Evolutionary conservation across 2,329 filamentous ascomycete genomes (phyloP).

Genomic region (Lasiodiplodia sp.): DNA sequence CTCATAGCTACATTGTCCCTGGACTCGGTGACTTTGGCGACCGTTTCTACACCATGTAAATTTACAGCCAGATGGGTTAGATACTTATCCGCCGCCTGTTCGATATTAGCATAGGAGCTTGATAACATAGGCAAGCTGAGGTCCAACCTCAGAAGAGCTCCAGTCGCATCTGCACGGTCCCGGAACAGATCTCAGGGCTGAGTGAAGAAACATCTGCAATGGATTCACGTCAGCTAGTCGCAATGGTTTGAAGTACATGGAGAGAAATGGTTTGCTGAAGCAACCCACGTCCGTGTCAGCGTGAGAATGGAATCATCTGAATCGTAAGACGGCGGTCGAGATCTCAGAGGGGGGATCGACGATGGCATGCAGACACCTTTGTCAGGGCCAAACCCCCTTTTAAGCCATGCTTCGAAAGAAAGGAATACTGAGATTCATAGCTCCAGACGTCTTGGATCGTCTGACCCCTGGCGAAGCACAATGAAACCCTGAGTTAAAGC

Average conservation of each 20-base stretch:
- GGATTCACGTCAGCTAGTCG: background rate
- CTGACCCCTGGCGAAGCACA: background rate
- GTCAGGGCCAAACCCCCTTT: background rate
- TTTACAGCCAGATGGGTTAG: background rate
- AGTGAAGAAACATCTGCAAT: background rate
- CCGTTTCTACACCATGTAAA: slow-evolving; percentile 88
- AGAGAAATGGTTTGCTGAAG: background rate
- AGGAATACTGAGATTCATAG: background rate
- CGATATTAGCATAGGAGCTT: background rate
- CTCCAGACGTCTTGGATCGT: background rate
- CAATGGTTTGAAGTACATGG: too few species aligned
- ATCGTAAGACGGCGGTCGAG: background rate
- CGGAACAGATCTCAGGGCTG: background rate
- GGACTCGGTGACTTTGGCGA: slow-evolving; percentile 96
- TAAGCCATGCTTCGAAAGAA: too few species aligned
- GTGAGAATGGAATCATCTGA: background rate
- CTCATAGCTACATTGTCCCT: slow-evolving; percentile 85
- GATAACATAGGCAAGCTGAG: background rate
- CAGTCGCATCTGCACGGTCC: background rate
- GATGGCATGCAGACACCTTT: background rate
- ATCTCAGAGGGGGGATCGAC: background rate
- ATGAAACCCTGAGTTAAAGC: background rate
- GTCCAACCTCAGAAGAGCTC: background rate
- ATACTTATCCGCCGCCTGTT: background rate
- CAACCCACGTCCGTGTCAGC: background rate